Base-by-base conservation (phyloP, 2,329 filamentous ascomycete species). In the Penicillium glabrum region DNA sequence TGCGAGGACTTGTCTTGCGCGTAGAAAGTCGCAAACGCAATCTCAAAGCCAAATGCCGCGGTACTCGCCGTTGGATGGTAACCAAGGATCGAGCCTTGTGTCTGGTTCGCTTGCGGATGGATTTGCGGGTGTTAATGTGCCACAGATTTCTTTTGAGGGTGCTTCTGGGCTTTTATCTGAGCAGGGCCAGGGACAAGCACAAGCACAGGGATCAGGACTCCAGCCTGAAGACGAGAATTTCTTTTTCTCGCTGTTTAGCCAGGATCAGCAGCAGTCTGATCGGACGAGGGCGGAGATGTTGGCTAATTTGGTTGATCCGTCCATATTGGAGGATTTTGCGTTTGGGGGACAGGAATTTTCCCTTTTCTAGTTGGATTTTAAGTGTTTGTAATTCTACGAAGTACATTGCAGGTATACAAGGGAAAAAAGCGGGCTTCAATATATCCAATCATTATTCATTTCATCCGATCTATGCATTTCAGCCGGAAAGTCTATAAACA, bases 241-340 rank as follows among this genome's bases (percentile, higher is more conserved):
- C 37, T 49, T 54, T 26, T 50, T 54, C 19, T 49, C 31, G 41
- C 27, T 53, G 3, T 47, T 53, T 41, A 45, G 39, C 26, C 19
- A 33, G n/a, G 39, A 45, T 19, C 19, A 44, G 51, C 50, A 35
- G 10, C 54, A 60, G 47, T 35, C 52, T 21, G 57, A 65, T 55
- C 45, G 44, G 44, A 64, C 62, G 6, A 51, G 63, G 21, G 56
- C 63, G 9, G 61, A 62, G 51, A 65, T 67, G 11, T 39, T 67
- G 44, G 65, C 65, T 16, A 67, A 66, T 57, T 46, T 67, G 27
- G 62, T 67, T 13, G 59, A 67, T 45, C 64, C 61, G 24, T 61
- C 56, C 14, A 61, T 68, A 21, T 45, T 65, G 53, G 64, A 63
- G 56, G 57, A 68, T 46, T 67, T 67, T 57, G 65, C 65, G 1